phyloP scores from a whole-genome alignment of 495 filamentous ascomycete genomes.

The Astrothelium subdiscretum region DNA sequence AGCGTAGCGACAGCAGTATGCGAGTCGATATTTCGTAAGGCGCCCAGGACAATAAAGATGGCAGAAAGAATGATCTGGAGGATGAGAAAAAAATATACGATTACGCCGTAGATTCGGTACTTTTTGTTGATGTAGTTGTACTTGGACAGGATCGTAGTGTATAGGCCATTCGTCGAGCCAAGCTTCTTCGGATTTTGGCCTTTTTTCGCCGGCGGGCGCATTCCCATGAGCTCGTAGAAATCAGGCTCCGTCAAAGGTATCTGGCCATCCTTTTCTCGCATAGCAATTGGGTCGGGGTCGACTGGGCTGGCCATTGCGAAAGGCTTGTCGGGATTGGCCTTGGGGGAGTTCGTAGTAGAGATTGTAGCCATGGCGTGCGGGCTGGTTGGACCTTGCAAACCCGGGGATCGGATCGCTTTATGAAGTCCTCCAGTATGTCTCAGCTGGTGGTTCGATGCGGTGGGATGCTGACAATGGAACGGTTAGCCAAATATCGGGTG shows the following conservation, averaged over 20 bases:
- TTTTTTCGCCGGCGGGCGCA: conserved; percentile 4
- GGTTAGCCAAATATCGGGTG: not conserved
- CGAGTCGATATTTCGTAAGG: conserved; percentile 7
- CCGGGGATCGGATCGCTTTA: not conserved
- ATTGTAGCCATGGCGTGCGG: not conserved
- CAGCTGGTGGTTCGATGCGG: not conserved
- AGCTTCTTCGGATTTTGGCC: conserved; percentile 7
- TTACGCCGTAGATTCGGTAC: conserved; percentile 9
- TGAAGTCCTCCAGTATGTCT: not conserved
- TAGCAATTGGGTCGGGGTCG: conserved; percentile 13
- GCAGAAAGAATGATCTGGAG: conserved; percentile 12
- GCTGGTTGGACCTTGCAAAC: not conserved
- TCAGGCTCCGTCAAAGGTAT: conserved; percentile 6
- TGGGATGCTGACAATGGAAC: not conserved
- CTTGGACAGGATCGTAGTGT: not conserved
- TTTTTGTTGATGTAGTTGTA: conserved; percentile 6
- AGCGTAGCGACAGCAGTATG: conserved; percentile 15
- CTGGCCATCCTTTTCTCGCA: conserved; percentile 6
- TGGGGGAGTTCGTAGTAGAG: not conserved
- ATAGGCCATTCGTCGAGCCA: conserved; percentile 8
- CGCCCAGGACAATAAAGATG: conserved; percentile 15
- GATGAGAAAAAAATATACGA: conserved; percentile 11
- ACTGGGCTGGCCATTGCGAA: not conserved
- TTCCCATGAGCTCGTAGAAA: conserved; percentile 16
- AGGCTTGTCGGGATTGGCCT: not conserved